Conservation (phyloP, 2,329 filamentous ascomycete genomes). For the Curvularia spicifera region DNA sequence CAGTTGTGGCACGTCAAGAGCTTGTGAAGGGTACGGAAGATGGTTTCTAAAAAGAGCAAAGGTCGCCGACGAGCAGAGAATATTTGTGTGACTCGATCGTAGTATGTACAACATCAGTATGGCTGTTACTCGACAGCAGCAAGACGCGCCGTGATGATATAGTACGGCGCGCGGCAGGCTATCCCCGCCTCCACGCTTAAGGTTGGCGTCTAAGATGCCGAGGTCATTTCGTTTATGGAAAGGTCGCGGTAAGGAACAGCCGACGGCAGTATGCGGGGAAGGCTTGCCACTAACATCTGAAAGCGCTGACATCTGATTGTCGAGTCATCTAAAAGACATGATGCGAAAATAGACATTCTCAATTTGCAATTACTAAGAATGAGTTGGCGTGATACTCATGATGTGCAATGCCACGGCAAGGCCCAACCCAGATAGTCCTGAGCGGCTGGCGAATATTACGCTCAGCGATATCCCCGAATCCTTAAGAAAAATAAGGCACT, state of each 20-base stretch:
- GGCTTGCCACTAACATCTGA: not conserved
- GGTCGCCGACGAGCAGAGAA: conserved; percentile 3
- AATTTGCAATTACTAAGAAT: not conserved
- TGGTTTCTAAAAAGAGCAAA: conserved; percentile 9
- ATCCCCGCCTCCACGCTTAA: conserved; percentile 27
- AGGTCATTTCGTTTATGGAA: conserved; percentile 29
- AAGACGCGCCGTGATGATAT: conserved; percentile 24
- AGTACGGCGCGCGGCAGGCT: conserved; percentile 10
- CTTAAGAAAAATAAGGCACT: not conserved
- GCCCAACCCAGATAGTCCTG: not conserved
- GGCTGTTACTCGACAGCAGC: conserved; percentile 4
- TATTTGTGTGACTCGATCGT: not conserved
- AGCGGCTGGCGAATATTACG: not conserved
- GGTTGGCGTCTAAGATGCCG: conserved; percentile 30
- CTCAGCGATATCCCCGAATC: not conserved
- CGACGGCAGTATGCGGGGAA: not conserved
- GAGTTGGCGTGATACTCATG: not conserved
- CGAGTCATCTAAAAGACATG: not conserved
- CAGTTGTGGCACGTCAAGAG: conserved; percentile 14
- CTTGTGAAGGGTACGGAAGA: not conserved
- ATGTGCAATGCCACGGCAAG: not conserved
- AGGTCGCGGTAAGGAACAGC: conserved; percentile 14
- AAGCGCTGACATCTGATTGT: not conserved
- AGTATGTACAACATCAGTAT: not conserved
- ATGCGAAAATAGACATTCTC: not conserved